Base-by-base conservation (phyloP, 805 yeast genomes). In the Crinitomyces ghanaensis region DNA sequence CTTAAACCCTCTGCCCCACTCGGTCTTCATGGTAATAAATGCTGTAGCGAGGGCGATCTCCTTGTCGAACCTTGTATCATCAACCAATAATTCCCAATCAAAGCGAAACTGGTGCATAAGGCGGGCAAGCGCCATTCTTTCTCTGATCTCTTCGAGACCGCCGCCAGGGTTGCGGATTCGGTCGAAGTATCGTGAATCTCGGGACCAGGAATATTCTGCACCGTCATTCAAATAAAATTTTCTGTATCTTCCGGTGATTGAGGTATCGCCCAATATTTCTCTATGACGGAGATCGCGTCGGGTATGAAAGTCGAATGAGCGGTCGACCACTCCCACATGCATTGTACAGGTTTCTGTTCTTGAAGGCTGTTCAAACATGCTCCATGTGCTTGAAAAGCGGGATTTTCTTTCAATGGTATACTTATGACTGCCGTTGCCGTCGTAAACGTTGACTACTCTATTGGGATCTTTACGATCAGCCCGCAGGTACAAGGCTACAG, bases 1-100 rank as follows among this genome's bases (percentile, higher is more conserved):
- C 39, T 56, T 56, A 48, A 62, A 70, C 33, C 74, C 75, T 31
- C 60, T 50, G 15, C 74, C 73, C 82, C 82, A 74, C 52, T 72
- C 74, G n/a, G 78, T 70, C 56, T 70, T 59, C 75, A 74, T 72
- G 13, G 77, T 63, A 34, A 71, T 53, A 43, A 74, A 74, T 1
- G 66, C 77, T 5, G 80, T 72, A n/a, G 74, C 69, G 33, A 75
- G 48, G 2, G 70, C 77, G 26, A 66, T 56, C 35, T 68, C 70
- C n/a, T 58, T 49, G 45, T 69, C 74, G 18, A 71, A 54, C 41
- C 60, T 57, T 2, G 47, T 33, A 32, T 61, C 66, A 49, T 73
- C 77, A 18, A 74, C 50, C 21, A 68, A 51, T 38, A 74, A 41
- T 51, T 74, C 79, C 53, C 67, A 75, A 49, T 75, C 80, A 42